Conservation (phyloP, 2,329 filamentous ascomycete species). For the Alternaria triticina region DNA sequence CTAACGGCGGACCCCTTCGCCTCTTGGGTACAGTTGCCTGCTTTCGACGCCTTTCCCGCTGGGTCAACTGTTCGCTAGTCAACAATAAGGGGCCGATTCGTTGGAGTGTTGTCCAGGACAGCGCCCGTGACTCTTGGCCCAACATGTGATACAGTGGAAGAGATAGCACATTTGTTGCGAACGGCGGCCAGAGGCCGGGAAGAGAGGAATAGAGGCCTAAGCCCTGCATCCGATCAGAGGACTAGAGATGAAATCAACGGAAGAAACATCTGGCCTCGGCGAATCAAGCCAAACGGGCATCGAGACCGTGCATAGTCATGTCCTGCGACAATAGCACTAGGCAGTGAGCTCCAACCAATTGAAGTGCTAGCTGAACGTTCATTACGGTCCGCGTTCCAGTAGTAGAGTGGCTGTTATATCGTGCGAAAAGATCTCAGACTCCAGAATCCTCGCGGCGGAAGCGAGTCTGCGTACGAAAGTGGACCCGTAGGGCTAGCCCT, state of each 20-base stretch:
- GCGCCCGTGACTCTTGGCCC: conserved; percentile 23
- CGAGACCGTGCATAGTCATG: conserved; percentile 22
- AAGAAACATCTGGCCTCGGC: background rate
- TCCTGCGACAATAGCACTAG: conserved; percentile 16
- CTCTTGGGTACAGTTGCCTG: conserved; percentile 38
- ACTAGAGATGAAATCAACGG: conserved; percentile 9
- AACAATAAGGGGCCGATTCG: conserved; percentile 26
- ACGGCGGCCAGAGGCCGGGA: conserved; percentile 4
- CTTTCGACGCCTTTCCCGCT: conserved; percentile 29
- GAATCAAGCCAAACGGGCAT: conserved; percentile 3
- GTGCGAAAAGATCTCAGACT: background rate
- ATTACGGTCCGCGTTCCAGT: conserved; percentile 1
- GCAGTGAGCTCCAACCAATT: conserved; percentile 21
- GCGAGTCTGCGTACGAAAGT: background rate
- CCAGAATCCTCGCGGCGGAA: background rate
- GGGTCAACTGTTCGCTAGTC: conserved; percentile 10
- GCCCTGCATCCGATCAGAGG: conserved; percentile 2
- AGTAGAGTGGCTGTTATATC: background rate
- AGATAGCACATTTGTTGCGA: background rate
- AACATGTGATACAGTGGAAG: conserved; percentile 3
- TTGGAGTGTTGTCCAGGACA: conserved; percentile 11
- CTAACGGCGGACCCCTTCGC: conserved; percentile 4
- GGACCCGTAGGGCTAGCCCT: conserved; percentile 18
- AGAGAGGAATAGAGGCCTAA: conserved; percentile 13
- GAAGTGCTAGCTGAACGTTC: background rate